Evolutionary conservation across 148 eudicot genomes (phyloP), one percentile per base, ranked within the genome.

Genomic region (Fallopia convolvulus): DNA sequence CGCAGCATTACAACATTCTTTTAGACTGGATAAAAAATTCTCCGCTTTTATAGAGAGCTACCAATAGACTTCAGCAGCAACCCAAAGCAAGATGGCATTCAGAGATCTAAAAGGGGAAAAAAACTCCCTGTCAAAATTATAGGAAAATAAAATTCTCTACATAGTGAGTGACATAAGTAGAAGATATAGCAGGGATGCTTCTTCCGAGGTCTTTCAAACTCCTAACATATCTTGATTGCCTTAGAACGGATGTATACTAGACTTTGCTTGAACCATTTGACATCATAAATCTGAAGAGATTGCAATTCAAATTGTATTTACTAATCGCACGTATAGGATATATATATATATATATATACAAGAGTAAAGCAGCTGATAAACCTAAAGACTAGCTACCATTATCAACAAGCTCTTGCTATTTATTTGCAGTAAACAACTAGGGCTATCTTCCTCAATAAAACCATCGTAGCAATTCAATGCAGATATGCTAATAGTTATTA

Each of bases 231-330:
- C 58, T 18, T 52, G n/a, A 14, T 60, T 60, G 4, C 66, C 33
- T 60, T 21, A 60, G 66, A 60, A 60, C 33, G 66, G 66, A 60
- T 60, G 66, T 60, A 60, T 23, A 60, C 66, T 21, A 60, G 66
- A 60, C 32, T 60, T 60, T 60, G 36, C 66, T 60, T 60, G 66
- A 20, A 60, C 66, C 66, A 60, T 60, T 60, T 60, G 33, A 60
- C 66, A 60, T 60, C 66, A 60, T 60, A 60, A 21, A 60, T 60
- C 58, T n/a, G 58, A 14, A 52, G 58, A 17, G 20, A 52, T 52
- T n/a, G 18, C n/a, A 52, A 52, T 52, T 17, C 58, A 52, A 17
- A 15, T 52, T 14, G 58, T 15, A 44, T 44, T 44, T 44, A 44
- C 47, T 44, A 44, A 44, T 44, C 47, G 11, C 47, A 44, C 8